Percentiles rank a stretch among this genome's conserved stretches.
These are phyloP conservation scores for Stachybotrys chartarum DNA, from an alignment of 2,329 filamentous ascomycete genomes.

Conservation along the genomic window DNA sequence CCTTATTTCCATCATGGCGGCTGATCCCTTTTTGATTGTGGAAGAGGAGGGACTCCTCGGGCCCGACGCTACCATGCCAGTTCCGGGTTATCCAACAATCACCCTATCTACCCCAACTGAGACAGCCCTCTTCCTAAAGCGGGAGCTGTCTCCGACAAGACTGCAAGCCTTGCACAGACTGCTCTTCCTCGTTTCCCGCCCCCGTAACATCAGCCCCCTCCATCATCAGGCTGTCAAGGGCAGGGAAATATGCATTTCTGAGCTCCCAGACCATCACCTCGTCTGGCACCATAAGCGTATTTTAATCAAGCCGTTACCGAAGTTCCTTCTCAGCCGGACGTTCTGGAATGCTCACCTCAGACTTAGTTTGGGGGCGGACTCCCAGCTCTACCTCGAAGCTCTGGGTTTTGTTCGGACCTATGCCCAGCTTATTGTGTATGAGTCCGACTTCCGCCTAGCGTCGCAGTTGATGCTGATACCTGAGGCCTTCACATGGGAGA, in stretches of 20 bases:
- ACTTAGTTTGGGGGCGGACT: background rate
- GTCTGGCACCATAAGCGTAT: background rate
- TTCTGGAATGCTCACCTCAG: background rate
- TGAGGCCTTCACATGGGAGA: conserved; percentile 12
- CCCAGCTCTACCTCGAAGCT: background rate
- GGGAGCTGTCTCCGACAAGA: conserved; percentile 3
- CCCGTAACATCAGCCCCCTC: conserved; percentile 19
- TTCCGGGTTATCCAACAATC: background rate
- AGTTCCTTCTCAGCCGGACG: background rate
- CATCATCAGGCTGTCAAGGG: conserved; percentile 28
- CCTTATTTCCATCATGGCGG: background rate
- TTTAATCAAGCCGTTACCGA: background rate
- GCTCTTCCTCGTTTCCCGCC: conserved; percentile 5
- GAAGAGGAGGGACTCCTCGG: background rate
- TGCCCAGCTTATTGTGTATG: background rate
- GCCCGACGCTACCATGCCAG: background rate
- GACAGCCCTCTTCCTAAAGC: conserved; percentile 1
- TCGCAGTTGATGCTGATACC: conserved; percentile 18
- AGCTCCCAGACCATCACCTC: background rate
- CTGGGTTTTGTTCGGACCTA: background rate
- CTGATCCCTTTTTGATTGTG: background rate
- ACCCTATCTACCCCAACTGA: background rate
- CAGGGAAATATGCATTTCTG: conserved; percentile 13
- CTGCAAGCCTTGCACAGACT: conserved; percentile 2
- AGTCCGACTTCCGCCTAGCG: conserved; percentile 11